phyloP scores from a whole-genome alignment of 208 protist species.

The Acanthamoeba culbertsoni region DNA sequence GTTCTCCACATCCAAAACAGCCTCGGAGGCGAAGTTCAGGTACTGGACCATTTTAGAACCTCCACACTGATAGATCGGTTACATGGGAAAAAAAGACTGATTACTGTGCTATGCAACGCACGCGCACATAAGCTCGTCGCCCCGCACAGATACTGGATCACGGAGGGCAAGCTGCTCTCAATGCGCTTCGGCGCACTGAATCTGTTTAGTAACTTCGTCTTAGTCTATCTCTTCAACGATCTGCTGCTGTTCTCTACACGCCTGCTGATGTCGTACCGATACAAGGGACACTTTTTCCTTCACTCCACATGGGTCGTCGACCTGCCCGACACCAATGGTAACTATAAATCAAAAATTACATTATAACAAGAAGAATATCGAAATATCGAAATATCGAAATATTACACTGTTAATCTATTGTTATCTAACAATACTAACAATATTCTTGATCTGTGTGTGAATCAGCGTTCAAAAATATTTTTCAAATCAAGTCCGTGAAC shows the following conservation, averaged over 20 bases:
- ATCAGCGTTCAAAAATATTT: slow-evolving; percentile 48
- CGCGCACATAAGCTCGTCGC: not conserved
- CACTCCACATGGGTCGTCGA: slow-evolving; percentile 40
- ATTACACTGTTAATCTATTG: too few species aligned
- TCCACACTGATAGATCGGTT: not conserved
- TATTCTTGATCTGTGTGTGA: not conserved
- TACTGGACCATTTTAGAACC: not conserved
- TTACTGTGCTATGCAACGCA: not conserved
- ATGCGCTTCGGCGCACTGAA: slow-evolving; percentile 23
- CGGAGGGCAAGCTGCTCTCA: not conserved
- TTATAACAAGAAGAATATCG: too few species aligned
- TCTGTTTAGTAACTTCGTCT: slow-evolving; percentile 10
- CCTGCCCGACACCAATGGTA: slow-evolving; percentile 51
- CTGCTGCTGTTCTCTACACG: slow-evolving; percentile 6
- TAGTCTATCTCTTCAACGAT: slow-evolving; percentile 48
- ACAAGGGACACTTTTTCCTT: slow-evolving; percentile 42
- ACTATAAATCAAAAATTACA: too few species aligned
- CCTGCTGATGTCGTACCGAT: slow-evolving; percentile 4
- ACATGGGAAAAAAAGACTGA: too few species aligned
- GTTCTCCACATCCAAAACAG: slow-evolving; percentile 48
- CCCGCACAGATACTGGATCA: slow-evolving; percentile 32
- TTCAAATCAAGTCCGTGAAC: slow-evolving; percentile 42
- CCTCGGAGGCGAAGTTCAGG: slow-evolving; percentile 45
- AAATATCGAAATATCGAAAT: too few species aligned
- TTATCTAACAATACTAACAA: too few species aligned